phyloP scores from a whole-genome alignment of 225 moss, liverwort and hornwort genomes.

The Straminergon stramineum region DNA sequence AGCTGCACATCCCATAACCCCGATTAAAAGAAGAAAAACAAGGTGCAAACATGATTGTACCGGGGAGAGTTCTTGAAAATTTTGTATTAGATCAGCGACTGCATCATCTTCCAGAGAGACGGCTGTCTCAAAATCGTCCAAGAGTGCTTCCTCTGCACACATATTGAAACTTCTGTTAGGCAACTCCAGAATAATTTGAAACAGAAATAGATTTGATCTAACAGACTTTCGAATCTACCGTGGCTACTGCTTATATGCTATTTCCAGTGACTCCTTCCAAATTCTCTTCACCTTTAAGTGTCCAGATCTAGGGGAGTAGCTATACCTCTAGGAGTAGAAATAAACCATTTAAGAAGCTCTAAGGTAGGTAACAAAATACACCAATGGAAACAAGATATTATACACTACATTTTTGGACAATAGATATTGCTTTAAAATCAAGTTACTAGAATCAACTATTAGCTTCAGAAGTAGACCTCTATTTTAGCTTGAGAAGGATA shows the following conservation, averaged over 20 bases:
- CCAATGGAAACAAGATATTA: not conserved
- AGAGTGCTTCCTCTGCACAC: conserved; percentile 71
- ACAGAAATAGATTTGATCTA: not conserved
- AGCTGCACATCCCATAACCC: not conserved
- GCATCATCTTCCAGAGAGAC: conserved; percentile 70
- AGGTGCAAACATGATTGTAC: conserved; percentile 2
- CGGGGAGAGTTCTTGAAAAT: conserved; percentile 58
- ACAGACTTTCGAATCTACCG: not conserved
- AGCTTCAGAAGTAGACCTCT: not conserved
- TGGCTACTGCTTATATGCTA: not conserved
- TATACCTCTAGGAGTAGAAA: not conserved
- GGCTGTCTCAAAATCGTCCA: conserved; percentile 79
- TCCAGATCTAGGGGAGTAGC: not conserved
- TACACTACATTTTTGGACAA: not conserved
- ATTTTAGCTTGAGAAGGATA: not conserved
- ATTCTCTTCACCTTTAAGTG: not conserved
- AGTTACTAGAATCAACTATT: not conserved
- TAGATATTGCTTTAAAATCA: not conserved
- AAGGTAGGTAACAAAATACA: not conserved
- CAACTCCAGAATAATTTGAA: not conserved
- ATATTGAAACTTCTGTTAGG: not conserved
- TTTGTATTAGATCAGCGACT: conserved; percentile 54
- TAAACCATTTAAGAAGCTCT: not conserved
- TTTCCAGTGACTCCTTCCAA: not conserved
- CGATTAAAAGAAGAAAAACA: not conserved